phyloP scores from a whole-genome alignment of 352 stramenopile genomes.

The Globisporangium perplexum region DNA sequence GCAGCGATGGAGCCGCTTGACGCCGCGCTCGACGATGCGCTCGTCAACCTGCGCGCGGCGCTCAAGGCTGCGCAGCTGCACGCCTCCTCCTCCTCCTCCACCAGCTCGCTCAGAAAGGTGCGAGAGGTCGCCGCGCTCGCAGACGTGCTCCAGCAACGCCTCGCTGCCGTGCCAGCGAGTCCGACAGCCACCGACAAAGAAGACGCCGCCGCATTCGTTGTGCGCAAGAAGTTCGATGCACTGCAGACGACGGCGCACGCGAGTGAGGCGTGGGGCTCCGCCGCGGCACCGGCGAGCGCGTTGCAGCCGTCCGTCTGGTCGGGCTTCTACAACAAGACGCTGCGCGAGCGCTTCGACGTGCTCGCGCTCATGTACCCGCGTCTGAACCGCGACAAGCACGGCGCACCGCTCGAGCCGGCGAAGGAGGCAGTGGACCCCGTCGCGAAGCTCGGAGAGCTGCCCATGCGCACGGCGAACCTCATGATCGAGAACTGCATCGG shows the following conservation, averaged over 20 bases:
- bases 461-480: conserved; percentile 71
- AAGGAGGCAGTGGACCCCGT: conserved; percentile 23
- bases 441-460: conserved; percentile 61
- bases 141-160: conserved; percentile 23
- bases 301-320: conserved; percentile 81
- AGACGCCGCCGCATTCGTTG: neutral
- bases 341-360: conserved; percentile 77
- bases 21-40: conserved; percentile 23
- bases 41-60: conserved; percentile 11
- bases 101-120: conserved; percentile 5
- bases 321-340: conserved; percentile 87
- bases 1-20: conserved; percentile 3
- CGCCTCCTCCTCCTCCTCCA: neutral
- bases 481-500: conserved; percentile 91
- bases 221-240: conserved; percentile 39
- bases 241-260: conserved; percentile 36
- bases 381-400: conserved; percentile 38
- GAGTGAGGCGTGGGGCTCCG: conserved; percentile 21
- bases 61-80: conserved; percentile 19
- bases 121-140: conserved; percentile 8
- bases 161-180: neutral
- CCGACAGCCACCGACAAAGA: neutral
- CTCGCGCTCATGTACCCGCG: conserved; percentile 82
- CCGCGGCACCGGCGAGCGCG: conserved; percentile 8
- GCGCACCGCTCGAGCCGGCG: conserved; percentile 3